Evolutionary conservation across 495 filamentous ascomycete species (phyloP).

Genomic region (Lasiosphaeris hirsuta): DNA sequence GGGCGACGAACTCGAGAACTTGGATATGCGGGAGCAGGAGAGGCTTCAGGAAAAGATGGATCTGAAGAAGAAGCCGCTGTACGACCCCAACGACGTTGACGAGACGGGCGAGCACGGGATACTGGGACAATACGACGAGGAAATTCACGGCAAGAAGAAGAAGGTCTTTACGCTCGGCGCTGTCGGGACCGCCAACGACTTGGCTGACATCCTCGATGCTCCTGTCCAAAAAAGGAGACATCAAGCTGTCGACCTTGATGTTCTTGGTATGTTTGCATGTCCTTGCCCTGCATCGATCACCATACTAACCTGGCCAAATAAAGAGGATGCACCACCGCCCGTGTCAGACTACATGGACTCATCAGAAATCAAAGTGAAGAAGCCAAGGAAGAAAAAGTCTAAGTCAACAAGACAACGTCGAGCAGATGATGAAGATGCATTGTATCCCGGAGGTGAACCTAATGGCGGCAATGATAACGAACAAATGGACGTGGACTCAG

Average conservation of each 20-base stretch:
- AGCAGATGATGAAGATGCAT: constrained; percentile 72
- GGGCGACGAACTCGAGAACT: constrained; percentile 86
- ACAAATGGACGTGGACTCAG: constrained; percentile 76
- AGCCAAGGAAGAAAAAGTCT: constrained; percentile 89
- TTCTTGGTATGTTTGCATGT: constrained; percentile 42
- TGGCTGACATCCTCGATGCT: constrained; percentile 54
- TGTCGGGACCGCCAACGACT: constrained; percentile 62
- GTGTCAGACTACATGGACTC: constrained; percentile 84
- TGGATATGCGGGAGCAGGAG: constrained; percentile 75
- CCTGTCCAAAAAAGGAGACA: constrained; percentile 59
- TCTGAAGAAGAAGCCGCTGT: constrained; percentile 84
- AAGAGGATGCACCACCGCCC: constrained; percentile 53
- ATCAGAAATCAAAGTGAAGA: constrained; percentile 82
- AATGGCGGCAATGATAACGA: constrained; percentile 45
- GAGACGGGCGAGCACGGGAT: constrained; percentile 64
- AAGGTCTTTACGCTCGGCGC: constrained; percentile 85
- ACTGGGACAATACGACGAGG: constrained; percentile 89
- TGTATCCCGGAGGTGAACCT: constrained; percentile 46
- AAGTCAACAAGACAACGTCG: constrained; percentile 68
- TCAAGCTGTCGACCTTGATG: constrained; percentile 72
- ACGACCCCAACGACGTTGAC: constrained; percentile 75
- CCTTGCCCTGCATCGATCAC: background rate
- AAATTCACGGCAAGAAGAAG: constrained; percentile 86
- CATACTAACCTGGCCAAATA: constrained; percentile 34
- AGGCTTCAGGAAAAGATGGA: constrained; percentile 72